Evolutionary conservation across 129 eudicot genomes (phyloP), one percentile per base, ranked within the genome.

Genomic region (Arctium lappa): DNA sequence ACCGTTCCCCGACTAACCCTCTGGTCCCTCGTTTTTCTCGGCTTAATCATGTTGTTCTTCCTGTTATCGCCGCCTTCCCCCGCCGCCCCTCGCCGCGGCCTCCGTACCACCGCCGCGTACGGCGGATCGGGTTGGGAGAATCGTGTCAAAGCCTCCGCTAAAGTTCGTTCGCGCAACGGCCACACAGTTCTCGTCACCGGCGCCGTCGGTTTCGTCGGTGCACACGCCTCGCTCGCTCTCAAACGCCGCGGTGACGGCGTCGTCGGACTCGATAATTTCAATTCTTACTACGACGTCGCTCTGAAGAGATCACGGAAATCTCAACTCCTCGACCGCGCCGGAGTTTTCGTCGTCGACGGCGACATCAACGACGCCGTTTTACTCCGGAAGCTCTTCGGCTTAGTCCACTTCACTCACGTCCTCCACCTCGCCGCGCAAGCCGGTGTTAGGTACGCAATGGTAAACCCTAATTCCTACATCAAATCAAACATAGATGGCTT

Each of bases 361-460:
- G 95, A 91, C 22, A 79, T 91, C 2, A 89, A 91, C 71, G 92
- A 91, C 60, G 91, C 75, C 16, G 91, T 69, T 31, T 66, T 91
- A 40, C 86, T 89, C 37, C 66, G 72, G 0, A 85, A 87, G 73
- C 80, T 91, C 22, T 91, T 91, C 70, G 87, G 89, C 13, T 10
- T 79, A 18, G 92, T 89, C 13, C 83, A 39, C 30, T 91, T 91
- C 62, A 91, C 87, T 9, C 92, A 89, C 73, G 92, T 91, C 4
- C 83, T 91, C 79, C 95, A 91, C 66, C 77, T 91, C 46, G 95
- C 95, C 2, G 95, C 95, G 0, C 95, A 91, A 66, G 95, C 95
- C 1, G 95, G 95, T 0, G 95, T 91, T 1, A 56, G 95, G 86
- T 89, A 91, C 32, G 95, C 95, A 0, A 91, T 91, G 95, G 83